These are phyloP conservation scores for Proliferodiscus dingleyae DNA, from an alignment of 2,329 filamentous ascomycete species.

Conservation along the genomic window DNA sequence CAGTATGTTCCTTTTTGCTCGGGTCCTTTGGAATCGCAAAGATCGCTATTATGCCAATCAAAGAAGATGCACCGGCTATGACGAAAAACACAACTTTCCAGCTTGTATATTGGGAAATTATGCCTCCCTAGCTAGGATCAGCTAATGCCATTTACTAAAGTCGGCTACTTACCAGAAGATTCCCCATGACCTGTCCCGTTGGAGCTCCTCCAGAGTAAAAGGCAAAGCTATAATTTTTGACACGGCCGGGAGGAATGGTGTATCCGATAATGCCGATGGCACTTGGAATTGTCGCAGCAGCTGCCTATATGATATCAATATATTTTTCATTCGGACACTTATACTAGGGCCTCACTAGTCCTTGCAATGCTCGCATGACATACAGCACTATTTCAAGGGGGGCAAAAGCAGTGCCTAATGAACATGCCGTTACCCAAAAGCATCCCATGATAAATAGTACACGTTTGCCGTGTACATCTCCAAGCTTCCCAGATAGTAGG, in stretches of 20 bases:
- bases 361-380: constrained; percentile 61
- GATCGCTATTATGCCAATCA: constrained; percentile 52
- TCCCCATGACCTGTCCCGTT: constrained; percentile 60
- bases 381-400: constrained; percentile 65
- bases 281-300: constrained; percentile 63
- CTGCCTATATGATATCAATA: constrained; percentile 22
- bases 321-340: not conserved
- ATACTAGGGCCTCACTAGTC: constrained; percentile 45
- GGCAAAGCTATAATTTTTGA: constrained; percentile 67
- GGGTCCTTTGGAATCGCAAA: constrained; percentile 55
- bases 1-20: constrained; percentile 15
- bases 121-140: constrained; percentile 43
- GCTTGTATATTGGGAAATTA: constrained; percentile 56
- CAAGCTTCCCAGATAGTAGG: constrained; percentile 44
- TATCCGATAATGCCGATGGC: constrained; percentile 66
- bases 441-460: constrained; percentile 45
- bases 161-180: constrained; percentile 30
- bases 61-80: constrained; percentile 53
- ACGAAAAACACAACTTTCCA: constrained; percentile 68
- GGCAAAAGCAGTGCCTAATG: constrained; percentile 58
- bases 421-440: constrained; percentile 55
- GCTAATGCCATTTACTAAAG: not conserved
- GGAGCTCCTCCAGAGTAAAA: constrained; percentile 61
- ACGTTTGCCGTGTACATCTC: constrained; percentile 45
- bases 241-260: constrained; percentile 61